Evolutionary conservation across 2,329 filamentous ascomycete genomes (phyloP), one percentile per base, ranked within the genome.

Genomic region (Ustulina deusta): DNA sequence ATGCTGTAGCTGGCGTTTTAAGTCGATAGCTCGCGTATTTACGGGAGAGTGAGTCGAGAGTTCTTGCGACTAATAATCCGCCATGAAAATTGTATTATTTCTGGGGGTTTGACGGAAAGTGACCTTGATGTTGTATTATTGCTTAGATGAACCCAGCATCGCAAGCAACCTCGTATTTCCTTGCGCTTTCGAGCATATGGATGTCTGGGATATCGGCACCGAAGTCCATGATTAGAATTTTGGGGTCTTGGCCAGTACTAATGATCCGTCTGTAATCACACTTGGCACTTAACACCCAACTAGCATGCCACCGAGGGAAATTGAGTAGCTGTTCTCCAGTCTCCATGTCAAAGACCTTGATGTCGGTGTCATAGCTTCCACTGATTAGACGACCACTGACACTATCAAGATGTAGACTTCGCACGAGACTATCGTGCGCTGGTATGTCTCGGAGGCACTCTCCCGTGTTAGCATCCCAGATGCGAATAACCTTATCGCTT

Each of bases 231-330:
- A 99, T 91, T 66, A 98, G 82, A 59, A 97, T 94, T 77, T 97
- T 91, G 38, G 94, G 92, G 76, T 97, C 94, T 80, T 99, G 96
- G 57, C 94, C 96, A 0, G 95, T 97, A 74, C 93, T 96, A 69
- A 99, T 93, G 70, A 99, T 96, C 69, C 96, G 89, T 66, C 95
- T 87, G 80, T 98, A 98, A 78, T 99, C 95, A 70, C 93, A 94
- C 85, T 97, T 97, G 59, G 96, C 96, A 71, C 93, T 94, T 66
- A 99, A 83, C 76, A 99, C 97, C 96, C 96, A 99, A 80, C 93
- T 97, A 11, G 91, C 91, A 66, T 97, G 97, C 94, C 94, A 98
- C 73, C 92, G 90, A n/a, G 94, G 92, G 75, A 97, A 95, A 74
- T 94, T 90, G 69, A 97, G 88, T 68, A 95, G 86, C 73, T 93